These are phyloP conservation scores for Daldinia grandis DNA, from an alignment of 495 filamentous ascomycete species.

Conservation along the genomic window DNA sequence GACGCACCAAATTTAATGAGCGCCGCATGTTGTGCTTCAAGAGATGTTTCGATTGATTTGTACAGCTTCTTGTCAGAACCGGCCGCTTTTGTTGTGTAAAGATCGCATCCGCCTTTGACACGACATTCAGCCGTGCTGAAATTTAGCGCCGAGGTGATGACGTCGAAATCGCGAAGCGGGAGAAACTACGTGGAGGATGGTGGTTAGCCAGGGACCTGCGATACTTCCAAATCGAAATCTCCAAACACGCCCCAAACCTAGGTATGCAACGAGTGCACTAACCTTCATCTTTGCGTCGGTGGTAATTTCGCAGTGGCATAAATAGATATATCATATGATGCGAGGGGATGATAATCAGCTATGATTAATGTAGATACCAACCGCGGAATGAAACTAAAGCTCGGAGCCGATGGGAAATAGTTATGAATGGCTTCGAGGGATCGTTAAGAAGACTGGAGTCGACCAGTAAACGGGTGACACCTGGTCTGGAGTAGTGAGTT, in stretches of 20 bases:
- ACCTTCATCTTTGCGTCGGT: constrained; percentile 53
- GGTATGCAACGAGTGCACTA: constrained; percentile 6
- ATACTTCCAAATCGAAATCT: not conserved
- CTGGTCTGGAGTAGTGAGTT: constrained; percentile 11
- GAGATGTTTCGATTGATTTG: constrained; percentile 87
- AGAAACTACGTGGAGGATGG: constrained; percentile 71
- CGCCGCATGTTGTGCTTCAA: constrained; percentile 89
- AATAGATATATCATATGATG: constrained; percentile 23
- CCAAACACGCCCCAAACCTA: not conserved
- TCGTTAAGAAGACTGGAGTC: constrained; percentile 1
- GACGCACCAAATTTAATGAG: constrained; percentile 82
- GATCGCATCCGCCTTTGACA: constrained; percentile 89
- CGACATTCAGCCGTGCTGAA: constrained; percentile 93
- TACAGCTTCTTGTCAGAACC: constrained; percentile 95
- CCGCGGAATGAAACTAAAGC: constrained; percentile 1
- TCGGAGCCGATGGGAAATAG: not conserved
- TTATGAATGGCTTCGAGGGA: not conserved
- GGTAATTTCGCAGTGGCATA: constrained; percentile 17
- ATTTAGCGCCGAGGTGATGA: constrained; percentile 86
- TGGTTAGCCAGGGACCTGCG: constrained; percentile 13
- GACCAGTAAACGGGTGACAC: constrained; percentile 3
- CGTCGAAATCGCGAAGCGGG: constrained; percentile 86
- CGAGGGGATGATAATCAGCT: constrained; percentile 9
- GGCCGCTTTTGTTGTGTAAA: constrained; percentile 96
- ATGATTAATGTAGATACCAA: not conserved